Evolutionary conservation across 108 stramenopile genomes (phyloP).

Genomic region (Cyclotella baltica): DNA sequence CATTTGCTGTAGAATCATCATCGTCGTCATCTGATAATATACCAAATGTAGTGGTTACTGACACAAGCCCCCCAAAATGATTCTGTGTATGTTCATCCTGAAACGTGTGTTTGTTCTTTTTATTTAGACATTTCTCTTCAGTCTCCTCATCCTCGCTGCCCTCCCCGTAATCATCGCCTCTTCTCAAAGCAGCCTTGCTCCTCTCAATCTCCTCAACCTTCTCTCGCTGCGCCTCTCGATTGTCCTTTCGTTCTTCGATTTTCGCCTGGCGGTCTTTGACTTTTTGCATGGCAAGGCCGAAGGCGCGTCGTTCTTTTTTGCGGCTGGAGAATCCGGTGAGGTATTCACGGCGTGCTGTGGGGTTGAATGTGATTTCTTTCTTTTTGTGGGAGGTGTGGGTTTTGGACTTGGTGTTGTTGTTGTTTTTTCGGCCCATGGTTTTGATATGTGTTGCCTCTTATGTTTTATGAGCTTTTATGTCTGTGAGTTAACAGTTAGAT

Average conservation of each 20-base stretch:
- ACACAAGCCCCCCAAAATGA: conserved; percentile 81
- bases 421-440: background rate
- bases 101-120: conserved; percentile 54
- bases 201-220: conserved; percentile 76
- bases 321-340: conserved; percentile 81
- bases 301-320: conserved; percentile 81
- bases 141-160: conserved; percentile 31
- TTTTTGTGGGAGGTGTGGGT: conserved; percentile 35
- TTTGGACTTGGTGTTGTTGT: conserved; percentile 1
- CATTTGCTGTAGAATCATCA: conserved; percentile 53
- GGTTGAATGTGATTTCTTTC: conserved; percentile 80
- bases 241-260: conserved; percentile 66
- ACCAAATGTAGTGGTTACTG: conserved; percentile 78
- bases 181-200: conserved; percentile 60
- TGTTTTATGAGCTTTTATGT: no score
- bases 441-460: background rate
- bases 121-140: conserved; percentile 13
- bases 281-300: conserved; percentile 92
- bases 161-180: conserved; percentile 24
- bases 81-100: conserved; percentile 63
- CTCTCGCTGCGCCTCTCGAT: conserved; percentile 62
- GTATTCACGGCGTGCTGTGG: conserved; percentile 67
- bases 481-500: no score
- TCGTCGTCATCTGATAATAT: conserved; percentile 63
- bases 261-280: conserved; percentile 87